Evolutionary conservation across 176 grass and related monocot species (phyloP).

Genomic region (Raddia guianensis): DNA sequence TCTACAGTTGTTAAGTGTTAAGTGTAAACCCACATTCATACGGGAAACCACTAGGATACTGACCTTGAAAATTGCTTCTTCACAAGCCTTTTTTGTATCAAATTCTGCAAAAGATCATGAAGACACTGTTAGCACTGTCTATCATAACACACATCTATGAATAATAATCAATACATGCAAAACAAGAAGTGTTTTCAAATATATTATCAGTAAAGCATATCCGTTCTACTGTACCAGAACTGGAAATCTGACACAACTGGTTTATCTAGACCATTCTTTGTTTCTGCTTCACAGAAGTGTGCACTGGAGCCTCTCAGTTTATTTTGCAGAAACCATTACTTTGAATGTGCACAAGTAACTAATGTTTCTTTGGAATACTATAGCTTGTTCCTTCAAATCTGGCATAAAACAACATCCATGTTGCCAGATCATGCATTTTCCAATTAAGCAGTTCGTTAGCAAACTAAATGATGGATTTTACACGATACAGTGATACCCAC

Average conservation of each 20-base stretch:
- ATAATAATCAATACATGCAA: not conserved
- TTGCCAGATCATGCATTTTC: not conserved
- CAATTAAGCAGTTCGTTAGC: not conserved
- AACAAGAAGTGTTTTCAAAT: conserved; percentile 2
- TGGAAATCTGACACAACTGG: not conserved
- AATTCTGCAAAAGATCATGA: conserved; percentile 65
- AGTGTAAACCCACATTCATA: not conserved
- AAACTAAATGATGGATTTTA: conserved; percentile 7
- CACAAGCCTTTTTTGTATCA: conserved; percentile 78
- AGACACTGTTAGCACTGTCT: conserved; percentile 32
- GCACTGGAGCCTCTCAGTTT: not conserved
- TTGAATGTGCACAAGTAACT: not conserved
- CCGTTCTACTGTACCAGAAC: not conserved
- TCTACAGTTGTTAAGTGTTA: not conserved
- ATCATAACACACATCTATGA: not conserved
- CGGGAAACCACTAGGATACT: conserved; percentile 41
- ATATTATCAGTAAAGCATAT: conserved; percentile 5
- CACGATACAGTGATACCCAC: not conserved
- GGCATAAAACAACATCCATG: not conserved
- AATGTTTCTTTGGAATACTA: not conserved
- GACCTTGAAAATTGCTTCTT: conserved; percentile 90
- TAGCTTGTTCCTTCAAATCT: not conserved
- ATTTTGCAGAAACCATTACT: not conserved
- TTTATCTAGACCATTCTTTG: not conserved
- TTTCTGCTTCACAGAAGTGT: not conserved